Evolutionary conservation across 2,329 filamentous ascomycete genomes (phyloP), one percentile per base, ranked within the genome.

Genomic region (Aspergillus floridensis): DNA sequence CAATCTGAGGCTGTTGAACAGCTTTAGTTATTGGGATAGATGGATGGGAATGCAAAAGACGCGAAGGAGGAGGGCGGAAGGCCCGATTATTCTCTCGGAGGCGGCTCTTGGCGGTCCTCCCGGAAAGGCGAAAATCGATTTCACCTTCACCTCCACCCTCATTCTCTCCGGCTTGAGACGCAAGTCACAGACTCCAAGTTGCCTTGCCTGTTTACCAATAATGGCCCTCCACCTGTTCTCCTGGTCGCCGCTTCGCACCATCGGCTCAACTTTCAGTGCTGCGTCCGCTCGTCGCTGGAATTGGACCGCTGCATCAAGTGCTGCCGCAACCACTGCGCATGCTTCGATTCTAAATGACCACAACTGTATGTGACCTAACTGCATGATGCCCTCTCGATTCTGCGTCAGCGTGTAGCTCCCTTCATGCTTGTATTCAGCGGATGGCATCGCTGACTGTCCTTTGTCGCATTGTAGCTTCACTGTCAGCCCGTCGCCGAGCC

Each of bases 181-280:
- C 38, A 41, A 41, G 14, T 16, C 14, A 16, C 38, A 4, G 16
- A 26, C 26, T 29, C 26, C 26, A 7, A 29, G 26, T n/a, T 48
- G 24, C 12, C 41, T 31, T 32, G 10, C 8, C 26, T 31, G 3
- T 22, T 24, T 1, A 22, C 41, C 22, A 64, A 50, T 3, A 29
- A 75, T 75, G 73, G 67, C 72, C 32, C 52, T 70, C 35, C 66
- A 65, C 54, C 59, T 73, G 5, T 66, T 74, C 47, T 68, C 70
- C 6, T 69, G 66, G 14, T 63, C 66, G 11, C 60, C 70, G 38
- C 55, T 72, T 56, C 71, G 70, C 53, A 67, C 64, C 56, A 60
- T 66, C 11, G 61, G 65, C 19, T 63, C 63, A 47, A 65, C 63
- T 29, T 49, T 69, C 14, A 57, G 58, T 31, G 61, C 57, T 5